A percentile compares a stretch with the other conserved stretches of the same genome.
Evolutionary conservation across 1,284 basidiomycete genomes (phyloP).

Genomic region (Pisolithus thermaeus): DNA sequence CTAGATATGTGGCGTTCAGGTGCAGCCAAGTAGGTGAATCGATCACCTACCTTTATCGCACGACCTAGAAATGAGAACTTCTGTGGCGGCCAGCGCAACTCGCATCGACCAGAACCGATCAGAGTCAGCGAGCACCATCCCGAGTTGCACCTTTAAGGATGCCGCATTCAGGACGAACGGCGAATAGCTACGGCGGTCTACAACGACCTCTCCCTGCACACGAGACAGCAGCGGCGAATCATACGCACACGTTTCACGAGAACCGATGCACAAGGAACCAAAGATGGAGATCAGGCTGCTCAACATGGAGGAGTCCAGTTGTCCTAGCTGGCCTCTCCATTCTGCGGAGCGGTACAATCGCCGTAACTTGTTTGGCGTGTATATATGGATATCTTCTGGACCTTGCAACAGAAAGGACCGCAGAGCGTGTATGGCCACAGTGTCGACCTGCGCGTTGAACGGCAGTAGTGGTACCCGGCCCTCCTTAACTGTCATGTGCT

Average conservation of each 20-base stretch:
- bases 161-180: slow-evolving; percentile 28
- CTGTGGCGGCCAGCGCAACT: slow-evolving; percentile 23
- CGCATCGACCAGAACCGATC: slow-evolving; percentile 42
- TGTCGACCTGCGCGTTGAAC: background rate
- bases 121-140: slow-evolving; percentile 21
- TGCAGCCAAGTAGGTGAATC: background rate
- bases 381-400: slow-evolving; percentile 16
- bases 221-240: slow-evolving; percentile 20
- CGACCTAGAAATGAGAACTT: background rate
- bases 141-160: slow-evolving; percentile 23
- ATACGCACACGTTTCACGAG: slow-evolving; percentile 14
- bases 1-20: slow-evolving; percentile 13
- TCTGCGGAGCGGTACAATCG: slow-evolving; percentile 31
- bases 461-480: no score
- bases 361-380: slow-evolving; percentile 28
- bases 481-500: background rate
- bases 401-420: slow-evolving; percentile 23
- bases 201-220: slow-evolving; percentile 10
- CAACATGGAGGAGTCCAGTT: slow-evolving; percentile 28
- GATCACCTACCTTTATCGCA: slow-evolving; percentile 12
- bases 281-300: slow-evolving; percentile 37
- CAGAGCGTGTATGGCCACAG: slow-evolving; percentile 22
- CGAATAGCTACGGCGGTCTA: slow-evolving; percentile 29
- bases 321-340: slow-evolving; percentile 20
- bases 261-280: slow-evolving; percentile 36